Base-by-base conservation (phyloP, 108 stramenopile genomes). In the Cylindrotheca closterium region DNA sequence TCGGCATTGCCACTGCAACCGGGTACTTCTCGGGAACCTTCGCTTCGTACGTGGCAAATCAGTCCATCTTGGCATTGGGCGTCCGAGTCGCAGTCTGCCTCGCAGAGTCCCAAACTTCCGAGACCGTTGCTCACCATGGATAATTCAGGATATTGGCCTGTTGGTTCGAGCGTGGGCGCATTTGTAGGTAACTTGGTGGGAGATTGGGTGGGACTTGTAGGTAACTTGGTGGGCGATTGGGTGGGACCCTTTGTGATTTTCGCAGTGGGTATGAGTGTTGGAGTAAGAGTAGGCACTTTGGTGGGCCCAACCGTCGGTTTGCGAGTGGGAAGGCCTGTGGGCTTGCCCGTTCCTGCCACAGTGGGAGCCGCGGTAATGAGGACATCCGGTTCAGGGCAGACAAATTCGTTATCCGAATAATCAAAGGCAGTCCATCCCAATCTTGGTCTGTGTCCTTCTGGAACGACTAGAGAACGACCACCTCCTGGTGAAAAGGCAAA, bases 11-110 rank as follows among this genome's bases (percentile, higher is more conserved):
- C 71, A 17, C 26, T 27, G 48, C 73, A 74, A 23, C 78, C 74
- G 28, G 75, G 75, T 4, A 83, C 60, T 22, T 32, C 19, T 28
- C 47, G 15, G 10, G 7, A 3, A 21, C 23, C 30, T 4, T 2
- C 25, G 19, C 67, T 49, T 2, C 73, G 68, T 29, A 52, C 21
- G 28, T 42, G 67, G 42, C 81, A 82, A 26, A 63, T 19, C 32
- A 73, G 51, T 0, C 55, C 55, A 18, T 32, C 48, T 12, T 10
- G 19, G 34, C 77, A 79, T 28, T 79, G 55, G 12, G 47, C 21
- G 30, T 73, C 67, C 4, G 8, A 46, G 45, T 69, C 62, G 59
- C 77, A 79, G 32, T 79, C 67, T 56, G 70, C 72, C 49, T 73
- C 62, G 37, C 77, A 79, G 30, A 37, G 55, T 19, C 72, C 68